Percentiles rank a stretch among this genome's conserved stretches.
Evolutionary conservation across 2,329 filamentous ascomycete genomes (phyloP).

Genomic region (Zymoseptoria pseudotritici): DNA sequence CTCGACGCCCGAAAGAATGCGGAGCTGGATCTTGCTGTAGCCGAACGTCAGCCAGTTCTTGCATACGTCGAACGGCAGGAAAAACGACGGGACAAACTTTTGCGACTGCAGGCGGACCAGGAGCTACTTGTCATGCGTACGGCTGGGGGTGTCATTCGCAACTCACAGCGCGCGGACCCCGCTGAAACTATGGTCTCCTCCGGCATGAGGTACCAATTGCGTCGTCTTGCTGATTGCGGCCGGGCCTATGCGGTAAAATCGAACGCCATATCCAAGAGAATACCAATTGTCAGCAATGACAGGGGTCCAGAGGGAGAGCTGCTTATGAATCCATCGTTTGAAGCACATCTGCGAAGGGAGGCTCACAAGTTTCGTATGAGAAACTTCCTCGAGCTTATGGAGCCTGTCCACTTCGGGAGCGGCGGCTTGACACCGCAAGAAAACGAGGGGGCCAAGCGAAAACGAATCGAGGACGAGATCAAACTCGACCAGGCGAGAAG

Average conservation of each 20-base stretch:
- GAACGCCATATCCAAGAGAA: not conserved
- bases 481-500: not conserved
- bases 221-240: not conserved
- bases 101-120: not conserved
- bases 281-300: not conserved
- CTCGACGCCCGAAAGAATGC: not conserved
- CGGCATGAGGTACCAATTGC: not conserved
- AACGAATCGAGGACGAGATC: not conserved
- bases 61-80: not conserved
- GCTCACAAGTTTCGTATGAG: not conserved
- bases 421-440: not conserved
- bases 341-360: not conserved
- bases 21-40: not conserved
- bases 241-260: not conserved
- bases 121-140: not conserved
- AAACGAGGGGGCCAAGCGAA: not conserved
- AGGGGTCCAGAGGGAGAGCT: not conserved
- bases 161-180: not conserved
- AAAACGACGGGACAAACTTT: not conserved
- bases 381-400: not conserved
- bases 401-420: not conserved
- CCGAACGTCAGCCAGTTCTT: not conserved
- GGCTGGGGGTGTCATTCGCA: not conserved
- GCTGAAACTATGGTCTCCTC: not conserved
- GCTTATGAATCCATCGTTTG: not conserved